Evolutionary conservation across 768 basidiomycete species (phyloP).

Genomic region (Russula emetica): DNA sequence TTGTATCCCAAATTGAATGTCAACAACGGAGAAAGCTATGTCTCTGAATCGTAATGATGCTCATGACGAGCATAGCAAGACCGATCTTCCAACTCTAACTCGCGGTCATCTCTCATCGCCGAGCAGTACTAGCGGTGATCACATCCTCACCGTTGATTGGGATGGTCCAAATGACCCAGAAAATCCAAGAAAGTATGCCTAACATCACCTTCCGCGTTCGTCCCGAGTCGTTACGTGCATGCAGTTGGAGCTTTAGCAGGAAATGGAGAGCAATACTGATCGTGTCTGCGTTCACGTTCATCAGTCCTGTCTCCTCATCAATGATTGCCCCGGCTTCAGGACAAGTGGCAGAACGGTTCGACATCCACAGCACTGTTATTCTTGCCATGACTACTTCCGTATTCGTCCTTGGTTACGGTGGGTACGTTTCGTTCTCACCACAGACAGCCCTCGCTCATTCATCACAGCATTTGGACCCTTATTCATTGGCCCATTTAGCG

Average conservation of each 20-base stretch:
- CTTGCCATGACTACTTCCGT: slow-evolving; percentile 49
- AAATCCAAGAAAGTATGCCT: slow-evolving; percentile 21
- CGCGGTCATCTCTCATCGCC: neutral
- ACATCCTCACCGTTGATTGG: slow-evolving; percentile 20
- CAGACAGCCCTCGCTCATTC: neutral
- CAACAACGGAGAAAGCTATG: neutral
- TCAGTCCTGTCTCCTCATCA: slow-evolving; percentile 63
- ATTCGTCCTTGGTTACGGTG: slow-evolving; percentile 59
- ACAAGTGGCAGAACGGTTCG: slow-evolving; percentile 51
- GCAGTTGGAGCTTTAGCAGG: slow-evolving; percentile 19
- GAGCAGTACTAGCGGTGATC: neutral
- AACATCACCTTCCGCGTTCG: neutral
- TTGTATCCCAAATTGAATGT: too few relatives aligned
- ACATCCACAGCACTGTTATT: slow-evolving; percentile 46
- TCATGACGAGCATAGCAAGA: neutral
- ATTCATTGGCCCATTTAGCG: slow-evolving; percentile 58
- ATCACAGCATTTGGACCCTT: slow-evolving; percentile 49
- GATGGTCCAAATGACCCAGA: slow-evolving; percentile 25
- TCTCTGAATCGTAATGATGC: neutral
- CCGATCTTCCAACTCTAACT: neutral
- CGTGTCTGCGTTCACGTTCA: slow-evolving; percentile 62
- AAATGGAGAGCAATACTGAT: slow-evolving; percentile 44
- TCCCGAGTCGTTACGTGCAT: neutral
- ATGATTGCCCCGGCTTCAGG: slow-evolving; percentile 66
- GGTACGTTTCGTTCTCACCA: slow-evolving; percentile 13